A percentile compares a stretch with the other conserved stretches of the same genome.
Conservation (phyloP, 495 filamentous ascomycete species). For the Neurospora sp. region DNA sequence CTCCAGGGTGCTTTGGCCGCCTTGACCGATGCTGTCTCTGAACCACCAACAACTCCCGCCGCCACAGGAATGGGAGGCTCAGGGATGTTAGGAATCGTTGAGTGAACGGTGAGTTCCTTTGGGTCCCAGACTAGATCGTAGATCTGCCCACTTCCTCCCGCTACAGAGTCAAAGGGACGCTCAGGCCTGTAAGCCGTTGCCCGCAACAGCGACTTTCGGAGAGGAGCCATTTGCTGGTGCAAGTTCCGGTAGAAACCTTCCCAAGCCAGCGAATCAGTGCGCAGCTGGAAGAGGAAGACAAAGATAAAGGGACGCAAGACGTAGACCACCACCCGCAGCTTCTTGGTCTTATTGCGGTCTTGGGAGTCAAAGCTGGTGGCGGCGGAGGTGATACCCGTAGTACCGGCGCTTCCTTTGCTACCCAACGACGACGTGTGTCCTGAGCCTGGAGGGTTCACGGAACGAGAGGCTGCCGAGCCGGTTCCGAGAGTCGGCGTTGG, state of each 20-base stretch:
- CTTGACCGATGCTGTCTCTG: background rate
- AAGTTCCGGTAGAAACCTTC: conserved; percentile 69
- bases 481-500: background rate
- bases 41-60: background rate
- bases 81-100: conserved; percentile 86
- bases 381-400: background rate
- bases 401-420: background rate
- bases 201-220: conserved; percentile 58
- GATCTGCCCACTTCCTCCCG: conserved; percentile 40
- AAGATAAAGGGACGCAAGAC: conserved; percentile 81
- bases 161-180: conserved; percentile 26
- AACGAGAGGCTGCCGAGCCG: background rate
- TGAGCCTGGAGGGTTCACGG: background rate
- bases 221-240: conserved; percentile 69
- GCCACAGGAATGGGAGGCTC: conserved; percentile 30
- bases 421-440: background rate
- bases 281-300: conserved; percentile 72
- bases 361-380: conserved; percentile 30
- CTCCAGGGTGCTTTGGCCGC: conserved; percentile 43
- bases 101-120: conserved; percentile 60
- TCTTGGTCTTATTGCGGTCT: conserved; percentile 41
- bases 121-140: conserved; percentile 87
- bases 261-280: conserved; percentile 54
- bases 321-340: conserved; percentile 62
- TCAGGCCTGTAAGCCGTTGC: conserved; percentile 50